Base-by-base conservation (phyloP, 768 basidiomycete species). In the Phlegmacium glaucopus region DNA sequence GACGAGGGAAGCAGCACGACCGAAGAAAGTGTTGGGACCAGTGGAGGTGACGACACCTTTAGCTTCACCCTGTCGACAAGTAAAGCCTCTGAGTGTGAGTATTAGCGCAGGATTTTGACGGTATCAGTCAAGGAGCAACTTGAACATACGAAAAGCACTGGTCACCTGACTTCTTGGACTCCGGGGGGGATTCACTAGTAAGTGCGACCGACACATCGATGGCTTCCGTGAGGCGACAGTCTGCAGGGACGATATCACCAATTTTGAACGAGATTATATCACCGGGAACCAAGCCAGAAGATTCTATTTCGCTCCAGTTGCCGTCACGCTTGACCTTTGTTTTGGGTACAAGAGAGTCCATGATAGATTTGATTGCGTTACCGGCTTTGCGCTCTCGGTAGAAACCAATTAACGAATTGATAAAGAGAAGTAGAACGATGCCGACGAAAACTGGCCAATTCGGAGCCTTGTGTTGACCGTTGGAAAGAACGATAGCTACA, bases 31-130 rank as follows among this genome's bases (percentile, higher is more conserved):
- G 76, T 98, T 97, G 72, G 86, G 78, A 67, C 95, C 95, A 52
- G 95, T 98, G 53, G 94, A 94, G 69, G 97, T 98, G 60, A 98
- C 94, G 41, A 97, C 88, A 68, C 94, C 95, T 74, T 98, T 94
- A 18, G 94, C 94, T 69, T 98, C 95, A 74, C 95, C 95, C 74
- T 95, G 92, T 70, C 97, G 97, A 70, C 95, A 97, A 46, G 94
- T 97, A 32, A 95, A 98, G 58, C 94, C 94, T 44, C 90, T 92
- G 35, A 45, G 38, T 50, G 36, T 44, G 43, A 40, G 36, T n/a
- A 17, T 18, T 47, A 32, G 8, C 9, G 5, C 22, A 22, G 22
- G 39, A 27, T n/a, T n/a, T n/a, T 28, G 42, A 55, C 44, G 42
- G n/a, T n/a, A n/a, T n/a, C n/a, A n/a, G n/a, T n/a, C n/a, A n/a